Evolutionary conservation across 352 stramenopile species (phyloP).

Genomic region (Phytophthora megakarya): DNA sequence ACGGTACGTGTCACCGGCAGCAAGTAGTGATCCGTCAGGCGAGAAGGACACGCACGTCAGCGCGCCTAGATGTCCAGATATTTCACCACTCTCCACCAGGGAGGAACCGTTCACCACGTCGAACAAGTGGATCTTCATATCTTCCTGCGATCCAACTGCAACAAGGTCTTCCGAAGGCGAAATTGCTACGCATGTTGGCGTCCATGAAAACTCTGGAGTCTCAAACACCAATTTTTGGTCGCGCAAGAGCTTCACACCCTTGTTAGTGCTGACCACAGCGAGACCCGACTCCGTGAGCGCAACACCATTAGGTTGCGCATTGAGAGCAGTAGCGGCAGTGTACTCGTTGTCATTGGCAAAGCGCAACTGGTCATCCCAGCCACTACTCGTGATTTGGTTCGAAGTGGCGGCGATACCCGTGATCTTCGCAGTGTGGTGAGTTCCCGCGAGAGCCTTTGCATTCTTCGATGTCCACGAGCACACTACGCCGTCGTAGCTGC

Average conservation of each 20-base stretch:
- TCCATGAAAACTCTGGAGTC: conserved; percentile 78
- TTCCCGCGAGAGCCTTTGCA: conserved; percentile 46
- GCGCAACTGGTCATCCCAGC: conserved; percentile 92
- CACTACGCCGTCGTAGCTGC: conserved; percentile 94
- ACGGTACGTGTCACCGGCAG: conserved; percentile 86
- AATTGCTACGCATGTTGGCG: conserved; percentile 77
- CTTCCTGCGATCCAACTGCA: conserved; percentile 77
- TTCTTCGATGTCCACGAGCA: conserved; percentile 87
- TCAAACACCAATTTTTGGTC: conserved; percentile 77
- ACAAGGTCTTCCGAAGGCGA: conserved; percentile 72
- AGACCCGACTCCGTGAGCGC: conserved; percentile 62
- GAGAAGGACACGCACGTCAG: conserved; percentile 86
- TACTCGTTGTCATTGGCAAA: conserved; percentile 72
- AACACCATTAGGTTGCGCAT: conserved; percentile 75
- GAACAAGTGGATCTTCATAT: conserved; percentile 90
- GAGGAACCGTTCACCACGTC: conserved; percentile 67
- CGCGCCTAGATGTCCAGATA: conserved; percentile 73
- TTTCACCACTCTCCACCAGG: conserved; percentile 66
- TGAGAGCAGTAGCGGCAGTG: conserved; percentile 58
- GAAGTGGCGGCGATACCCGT: conserved; percentile 73
- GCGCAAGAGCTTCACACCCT: conserved; percentile 80
- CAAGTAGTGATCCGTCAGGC: conserved; percentile 81
- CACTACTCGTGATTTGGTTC: conserved; percentile 80
- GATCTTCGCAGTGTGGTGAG: conserved; percentile 76
- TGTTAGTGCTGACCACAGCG: conserved; percentile 76